Percentiles rank a stretch among this genome's conserved stretches.
These are phyloP conservation scores for Aspergillus persii DNA, from an alignment of 2,329 filamentous ascomycete genomes.

Conservation along the genomic window DNA sequence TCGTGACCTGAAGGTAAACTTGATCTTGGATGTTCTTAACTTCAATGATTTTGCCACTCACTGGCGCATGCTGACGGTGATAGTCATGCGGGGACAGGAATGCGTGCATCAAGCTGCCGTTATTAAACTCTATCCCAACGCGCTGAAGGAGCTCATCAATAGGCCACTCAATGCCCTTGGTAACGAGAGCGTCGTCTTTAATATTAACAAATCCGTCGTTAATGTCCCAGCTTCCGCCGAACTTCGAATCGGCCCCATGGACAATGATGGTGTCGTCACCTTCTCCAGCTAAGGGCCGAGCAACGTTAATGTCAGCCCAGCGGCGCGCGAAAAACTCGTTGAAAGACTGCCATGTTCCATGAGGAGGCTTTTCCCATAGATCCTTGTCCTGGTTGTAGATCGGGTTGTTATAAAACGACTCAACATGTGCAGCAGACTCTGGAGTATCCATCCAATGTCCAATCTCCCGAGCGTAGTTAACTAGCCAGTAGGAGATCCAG, in stretches of 20 bases:
- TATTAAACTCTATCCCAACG: neutral
- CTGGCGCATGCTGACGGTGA: conserved; percentile 10
- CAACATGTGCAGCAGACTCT: neutral
- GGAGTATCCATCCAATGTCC: neutral
- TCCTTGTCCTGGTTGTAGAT: neutral
- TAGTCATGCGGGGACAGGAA: conserved; percentile 11
- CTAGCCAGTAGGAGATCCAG: neutral
- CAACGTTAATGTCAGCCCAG: neutral
- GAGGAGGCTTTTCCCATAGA: neutral
- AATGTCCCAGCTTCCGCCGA: neutral
- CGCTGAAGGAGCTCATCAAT: neutral
- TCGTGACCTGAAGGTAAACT: conserved; percentile 5
- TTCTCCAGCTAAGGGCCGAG: neutral
- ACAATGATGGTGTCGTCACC: neutral
- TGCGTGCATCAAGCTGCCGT: conserved; percentile 8
- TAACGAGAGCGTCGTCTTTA: too few species aligned
- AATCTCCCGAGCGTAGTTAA: neutral
- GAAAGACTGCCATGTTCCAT: neutral
- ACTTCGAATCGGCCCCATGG: neutral
- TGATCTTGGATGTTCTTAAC: conserved; percentile 1
- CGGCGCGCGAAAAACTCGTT: neutral
- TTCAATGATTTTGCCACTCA: conserved; percentile 5
- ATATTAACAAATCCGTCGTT: conserved; percentile 1
- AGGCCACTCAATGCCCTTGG: conserved; percentile 1
- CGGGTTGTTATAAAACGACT: neutral